Evolutionary conservation across 441 rosid genomes (phyloP).

Genomic region (Croton laevigatus): DNA sequence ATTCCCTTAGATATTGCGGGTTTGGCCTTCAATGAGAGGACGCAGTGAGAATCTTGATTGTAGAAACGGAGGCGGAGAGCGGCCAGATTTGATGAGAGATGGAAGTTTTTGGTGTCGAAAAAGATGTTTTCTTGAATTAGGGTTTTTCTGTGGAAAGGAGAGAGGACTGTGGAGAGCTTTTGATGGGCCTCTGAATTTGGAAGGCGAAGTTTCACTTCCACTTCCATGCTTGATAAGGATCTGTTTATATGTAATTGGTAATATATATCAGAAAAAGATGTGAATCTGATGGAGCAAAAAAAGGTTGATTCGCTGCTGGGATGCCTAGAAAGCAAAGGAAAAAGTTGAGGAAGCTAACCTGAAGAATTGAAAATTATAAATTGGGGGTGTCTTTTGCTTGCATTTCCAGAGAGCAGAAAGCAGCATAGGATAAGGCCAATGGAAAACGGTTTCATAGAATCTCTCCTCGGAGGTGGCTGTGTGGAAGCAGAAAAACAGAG

Average conservation of each 20-base stretch:
- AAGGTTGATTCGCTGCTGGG: neutral
- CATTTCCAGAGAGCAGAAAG: neutral
- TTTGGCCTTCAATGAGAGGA: conserved; percentile 54
- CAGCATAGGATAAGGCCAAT: neutral
- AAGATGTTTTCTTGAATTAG: conserved; percentile 59
- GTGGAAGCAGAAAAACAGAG: neutral
- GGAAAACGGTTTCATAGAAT: neutral
- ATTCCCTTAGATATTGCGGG: conserved; percentile 49
- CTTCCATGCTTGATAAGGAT: conserved; percentile 35
- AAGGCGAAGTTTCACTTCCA: conserved; percentile 58
- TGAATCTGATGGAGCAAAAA: neutral
- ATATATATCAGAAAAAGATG: neutral
- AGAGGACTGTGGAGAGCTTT: conserved; percentile 41
- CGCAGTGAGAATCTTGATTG: conserved; percentile 42
- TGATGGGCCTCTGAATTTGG: conserved; percentile 42
- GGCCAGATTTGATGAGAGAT: conserved; percentile 43
- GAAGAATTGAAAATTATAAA: neutral
- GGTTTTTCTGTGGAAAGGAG: conserved; percentile 41
- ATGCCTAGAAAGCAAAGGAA: neutral
- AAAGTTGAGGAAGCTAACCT: neutral
- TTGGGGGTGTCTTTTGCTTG: neutral
- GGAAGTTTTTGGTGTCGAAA: conserved; percentile 43
- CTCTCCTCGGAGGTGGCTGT: neutral
- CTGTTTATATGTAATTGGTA: neutral
- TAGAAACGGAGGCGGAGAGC: conserved; percentile 67